Percentiles rank a stretch among this genome's conserved stretches.
Evolutionary conservation across 768 basidiomycete genomes (phyloP).

Genomic region (Postia placenta): DNA sequence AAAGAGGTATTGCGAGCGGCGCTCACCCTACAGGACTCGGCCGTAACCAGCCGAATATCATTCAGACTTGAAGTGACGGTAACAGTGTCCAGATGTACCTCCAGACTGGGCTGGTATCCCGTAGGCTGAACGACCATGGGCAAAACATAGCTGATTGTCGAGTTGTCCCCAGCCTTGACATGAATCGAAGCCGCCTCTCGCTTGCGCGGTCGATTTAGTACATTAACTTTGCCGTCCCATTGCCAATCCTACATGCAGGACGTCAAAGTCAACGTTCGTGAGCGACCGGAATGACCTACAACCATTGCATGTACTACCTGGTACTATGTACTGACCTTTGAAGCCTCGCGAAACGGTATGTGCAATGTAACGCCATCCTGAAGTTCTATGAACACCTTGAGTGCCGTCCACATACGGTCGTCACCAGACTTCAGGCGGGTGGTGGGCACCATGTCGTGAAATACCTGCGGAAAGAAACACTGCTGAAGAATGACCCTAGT

Average conservation of each 20-base stretch:
- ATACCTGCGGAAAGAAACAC: conserved; percentile 78
- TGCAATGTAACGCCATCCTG: conserved; percentile 70
- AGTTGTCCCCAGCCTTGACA: conserved; percentile 69
- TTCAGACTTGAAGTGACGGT: conserved; percentile 81
- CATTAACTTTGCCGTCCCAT: conserved; percentile 63
- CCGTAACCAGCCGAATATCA: conserved; percentile 70
- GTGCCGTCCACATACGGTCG: conserved; percentile 71
- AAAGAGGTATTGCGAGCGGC: neutral
- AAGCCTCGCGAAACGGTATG: conserved; percentile 88
- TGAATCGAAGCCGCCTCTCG: conserved; percentile 71
- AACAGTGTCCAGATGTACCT: conserved; percentile 79
- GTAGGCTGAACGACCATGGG: conserved; percentile 68
- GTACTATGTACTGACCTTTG: conserved; percentile 63
- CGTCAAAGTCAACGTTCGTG: neutral
- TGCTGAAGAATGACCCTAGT: conserved; percentile 68
- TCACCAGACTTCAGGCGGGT: conserved; percentile 67
- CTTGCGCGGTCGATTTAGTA: conserved; percentile 44
- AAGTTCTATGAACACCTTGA: conserved; percentile 80
- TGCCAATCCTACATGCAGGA: conserved; percentile 69
- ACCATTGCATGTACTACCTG: too few relatives aligned
- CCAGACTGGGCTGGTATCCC: conserved; percentile 77
- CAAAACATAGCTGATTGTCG: conserved; percentile 79
- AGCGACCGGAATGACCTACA: neutral
- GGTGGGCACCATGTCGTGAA: conserved; percentile 54
- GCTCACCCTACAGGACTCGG: conserved; percentile 74